These are phyloP conservation scores for Epichloe uncinata DNA, from an alignment of 2,329 filamentous ascomycete genomes.

Conservation along the genomic window DNA sequence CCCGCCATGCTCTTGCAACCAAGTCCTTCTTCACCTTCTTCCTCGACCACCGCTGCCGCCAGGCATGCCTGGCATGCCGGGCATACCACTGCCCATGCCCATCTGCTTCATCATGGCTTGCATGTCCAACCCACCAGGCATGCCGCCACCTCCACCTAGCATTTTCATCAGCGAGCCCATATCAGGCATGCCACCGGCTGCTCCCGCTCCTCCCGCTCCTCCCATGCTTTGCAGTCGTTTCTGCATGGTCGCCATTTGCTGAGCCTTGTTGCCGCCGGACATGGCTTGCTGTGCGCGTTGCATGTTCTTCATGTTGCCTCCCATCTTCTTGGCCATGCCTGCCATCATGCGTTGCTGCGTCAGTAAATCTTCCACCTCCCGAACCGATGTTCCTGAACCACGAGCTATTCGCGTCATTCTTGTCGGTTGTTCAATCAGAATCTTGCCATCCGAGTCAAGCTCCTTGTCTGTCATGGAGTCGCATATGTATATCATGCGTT, in stretches of 20 bases:
- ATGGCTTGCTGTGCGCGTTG: constrained; percentile 83
- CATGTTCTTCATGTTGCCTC: constrained; percentile 96
- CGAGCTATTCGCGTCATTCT: constrained; percentile 85
- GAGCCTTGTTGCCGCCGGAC: constrained; percentile 79
- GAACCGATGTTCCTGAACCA: constrained; percentile 80
- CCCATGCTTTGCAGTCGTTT: constrained; percentile 91
- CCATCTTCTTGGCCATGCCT: constrained; percentile 98
- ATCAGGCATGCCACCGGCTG: constrained; percentile 60
- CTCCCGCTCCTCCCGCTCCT: constrained; percentile 47
- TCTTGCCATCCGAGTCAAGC: constrained; percentile 86
- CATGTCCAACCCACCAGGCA: constrained; percentile 65
- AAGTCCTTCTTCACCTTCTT: constrained; percentile 11
- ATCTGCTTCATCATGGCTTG: constrained; percentile 67
- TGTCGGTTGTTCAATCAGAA: constrained; percentile 83
- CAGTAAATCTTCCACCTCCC: constrained; percentile 85
- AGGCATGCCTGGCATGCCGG: constrained; percentile 6
- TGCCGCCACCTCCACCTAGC: constrained; percentile 51
- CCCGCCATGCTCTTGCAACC: too few species aligned
- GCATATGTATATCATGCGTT: constrained; percentile 98
- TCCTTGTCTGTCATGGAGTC: constrained; percentile 97
- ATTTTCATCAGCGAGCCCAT: constrained; percentile 86
- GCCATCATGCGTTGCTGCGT: constrained; percentile 99
- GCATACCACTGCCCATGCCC: constrained; percentile 36
- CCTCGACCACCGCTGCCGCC: constrained; percentile 18
- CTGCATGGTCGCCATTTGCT: constrained; percentile 95